These are phyloP conservation scores for Clitoria ternatea DNA, from an alignment of 306 rosid species.

Conservation along the genomic window DNA sequence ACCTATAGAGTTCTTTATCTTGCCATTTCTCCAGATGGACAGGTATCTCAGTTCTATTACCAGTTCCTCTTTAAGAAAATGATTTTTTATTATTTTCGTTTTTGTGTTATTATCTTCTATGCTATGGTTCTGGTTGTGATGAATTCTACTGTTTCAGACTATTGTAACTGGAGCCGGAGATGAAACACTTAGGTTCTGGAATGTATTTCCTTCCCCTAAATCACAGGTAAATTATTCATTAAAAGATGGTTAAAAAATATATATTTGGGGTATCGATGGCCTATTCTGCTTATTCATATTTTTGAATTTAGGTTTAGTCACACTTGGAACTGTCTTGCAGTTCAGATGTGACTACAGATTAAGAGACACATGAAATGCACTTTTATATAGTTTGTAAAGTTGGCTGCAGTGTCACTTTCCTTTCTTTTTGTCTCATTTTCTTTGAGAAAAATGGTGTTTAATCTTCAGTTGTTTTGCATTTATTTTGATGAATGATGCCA, in stretches of 20 bases:
- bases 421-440: neutral
- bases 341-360: neutral
- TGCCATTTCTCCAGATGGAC: constrained; percentile 98
- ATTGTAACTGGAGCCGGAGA: constrained; percentile 99
- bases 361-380: neutral
- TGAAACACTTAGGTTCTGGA: constrained; percentile 98
- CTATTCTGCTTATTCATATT: constrained; percentile 5
- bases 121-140: constrained; percentile 10
- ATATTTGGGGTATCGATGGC: neutral
- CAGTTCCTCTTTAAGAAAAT: neutral
- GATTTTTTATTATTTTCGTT: neutral
- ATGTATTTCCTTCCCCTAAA: constrained; percentile 94
- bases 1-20: constrained; percentile 93
- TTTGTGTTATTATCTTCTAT: neutral
- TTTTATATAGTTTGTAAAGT: neutral
- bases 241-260: neutral
- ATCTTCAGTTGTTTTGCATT: neutral
- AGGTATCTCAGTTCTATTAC: constrained; percentile 46
- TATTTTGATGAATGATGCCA: neutral
- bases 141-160: constrained; percentile 54
- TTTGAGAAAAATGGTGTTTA: neutral
- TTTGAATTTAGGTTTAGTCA: neutral
- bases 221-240: constrained; percentile 69
- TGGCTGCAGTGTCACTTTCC: neutral
- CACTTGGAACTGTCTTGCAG: neutral